Evolutionary conservation across 345 rosid species (phyloP), one percentile per base, ranked within the genome.

Genomic region (Eucalyptus polyanthemos): DNA sequence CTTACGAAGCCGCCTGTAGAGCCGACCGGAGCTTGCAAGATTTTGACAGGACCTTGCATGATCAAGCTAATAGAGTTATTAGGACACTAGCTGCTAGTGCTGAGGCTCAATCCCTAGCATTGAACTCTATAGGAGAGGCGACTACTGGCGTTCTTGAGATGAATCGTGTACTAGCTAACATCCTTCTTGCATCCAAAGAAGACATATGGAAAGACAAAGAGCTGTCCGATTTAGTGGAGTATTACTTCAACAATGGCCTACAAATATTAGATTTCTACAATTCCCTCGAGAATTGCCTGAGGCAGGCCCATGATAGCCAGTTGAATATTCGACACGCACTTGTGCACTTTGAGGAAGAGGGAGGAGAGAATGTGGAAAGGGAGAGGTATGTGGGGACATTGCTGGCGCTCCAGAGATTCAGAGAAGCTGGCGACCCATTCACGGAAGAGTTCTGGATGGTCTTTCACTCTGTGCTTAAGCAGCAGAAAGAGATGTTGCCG

Each of bases 1-100:
- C 94, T 1, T 97, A 95, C 27, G 98, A 94, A 92, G 93, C 67
- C 65, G 99, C 98, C 81, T 97, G 99, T 91, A 89, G 83, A 86
- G 89, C 86, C 80, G 99, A 98, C 62, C 96, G 96, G 5, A 93
- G 90, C 86, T 93, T 98, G 86, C 91, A 93, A 89, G 89, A 93
- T 87, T 95, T 98, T 50, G 98, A 98, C 92, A 87, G 88, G 3
- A 88, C 90, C 53, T 93, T 98, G 86, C 72, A 62, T 4, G 58
- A 53, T 8, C 98, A 95, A 86, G 95, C 99, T n/a, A 92, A 87
- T 87, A 92, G 92, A 42, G 96, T 96, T 87, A 92, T 97, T 50
- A 89, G 67, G 91, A 90, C 93, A 22, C 94, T 97, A 42, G 92
- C 95, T 4, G 72, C 94, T 4, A 93, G 94, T 9, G 95, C 91